phyloP scores from a whole-genome alignment of 352 stramenopile species.

The Pythium biforme region DNA sequence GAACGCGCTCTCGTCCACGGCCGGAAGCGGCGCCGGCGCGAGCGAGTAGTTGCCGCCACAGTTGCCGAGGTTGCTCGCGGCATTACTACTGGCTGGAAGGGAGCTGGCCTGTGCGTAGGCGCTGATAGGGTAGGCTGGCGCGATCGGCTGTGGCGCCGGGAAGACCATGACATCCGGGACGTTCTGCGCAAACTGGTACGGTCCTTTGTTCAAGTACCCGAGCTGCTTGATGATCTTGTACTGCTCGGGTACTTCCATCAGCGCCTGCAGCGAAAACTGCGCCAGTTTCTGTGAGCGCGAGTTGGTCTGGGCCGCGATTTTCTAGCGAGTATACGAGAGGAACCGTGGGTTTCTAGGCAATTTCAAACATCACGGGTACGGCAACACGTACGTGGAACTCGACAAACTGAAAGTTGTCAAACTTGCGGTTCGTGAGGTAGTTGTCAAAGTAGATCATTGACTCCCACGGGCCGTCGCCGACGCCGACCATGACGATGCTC shows the following conservation, averaged over 20 bases:
- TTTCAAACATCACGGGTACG: neutral
- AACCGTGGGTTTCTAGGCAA: too few relatives aligned
- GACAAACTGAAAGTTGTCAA: constrained; percentile 90
- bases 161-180: constrained; percentile 70
- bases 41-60: constrained; percentile 30
- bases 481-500: constrained; percentile 79
- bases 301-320: constrained; percentile 40
- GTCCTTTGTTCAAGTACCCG: constrained; percentile 47
- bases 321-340: too few relatives aligned
- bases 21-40: constrained; percentile 5
- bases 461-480: constrained; percentile 81
- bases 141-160: constrained; percentile 21
- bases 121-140: constrained; percentile 5
- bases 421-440: constrained; percentile 72
- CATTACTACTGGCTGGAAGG: neutral
- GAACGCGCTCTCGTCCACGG: constrained; percentile 4
- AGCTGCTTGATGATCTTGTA: constrained; percentile 79
- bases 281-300: constrained; percentile 45
- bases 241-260: constrained; percentile 87
- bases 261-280: constrained; percentile 78
- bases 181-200: constrained; percentile 49
- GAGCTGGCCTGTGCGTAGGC: neutral
- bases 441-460: constrained; percentile 83
- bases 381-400: constrained; percentile 58
- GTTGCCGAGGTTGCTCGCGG: neutral